Base-by-base conservation (phyloP, 768 basidiomycete species). In the Paxillus rubicundulus region DNA sequence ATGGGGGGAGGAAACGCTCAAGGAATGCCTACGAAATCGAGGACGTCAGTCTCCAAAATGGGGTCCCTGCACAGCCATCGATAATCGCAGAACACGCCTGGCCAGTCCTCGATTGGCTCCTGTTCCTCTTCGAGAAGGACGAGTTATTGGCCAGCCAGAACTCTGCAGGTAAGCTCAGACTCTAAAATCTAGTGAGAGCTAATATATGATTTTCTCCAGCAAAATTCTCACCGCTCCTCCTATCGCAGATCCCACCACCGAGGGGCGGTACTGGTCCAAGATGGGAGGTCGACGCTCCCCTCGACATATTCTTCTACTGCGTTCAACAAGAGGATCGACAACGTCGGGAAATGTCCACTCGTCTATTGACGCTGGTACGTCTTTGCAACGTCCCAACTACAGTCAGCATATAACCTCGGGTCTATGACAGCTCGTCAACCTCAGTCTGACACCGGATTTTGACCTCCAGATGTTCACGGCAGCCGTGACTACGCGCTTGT, bases 61-160 rank as follows among this genome's bases (percentile, higher is more conserved):
- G 30, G 49, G 38, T 18, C 17, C 47, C n/a, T n/a, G 47, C 47
- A 3, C 21, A 33, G 41, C 65, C 65, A 18, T 51, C 59, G 42
- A 62, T 77, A 10, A 77, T 90, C 20, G 81, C 80, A 20, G 76
- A 80, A 43, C 72, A 84, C 54, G 82, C 87, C 5, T 92, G 89
- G 89, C 76, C 80, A 28, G 63, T 85, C 38, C 74, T 92, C n/a
- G 79, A 82, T 18, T 90, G 86, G 85, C 57, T 90, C 0, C 49
- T 92, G 10, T 63, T 70, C 18, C 58, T 90, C 17, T 88, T 89
- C 57, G 87, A 92, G 61, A 79, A 77, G 56, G 87, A 90, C 54
- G 82, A 89, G 58, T 55, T 59, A 9, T 53, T 68, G 45, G 60
- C 61, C 9, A 68, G 70, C 51, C 62, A 63, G 39, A 56, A 58